Conservation (phyloP, 495 filamentous ascomycete genomes). For the Podospora sp. region DNA sequence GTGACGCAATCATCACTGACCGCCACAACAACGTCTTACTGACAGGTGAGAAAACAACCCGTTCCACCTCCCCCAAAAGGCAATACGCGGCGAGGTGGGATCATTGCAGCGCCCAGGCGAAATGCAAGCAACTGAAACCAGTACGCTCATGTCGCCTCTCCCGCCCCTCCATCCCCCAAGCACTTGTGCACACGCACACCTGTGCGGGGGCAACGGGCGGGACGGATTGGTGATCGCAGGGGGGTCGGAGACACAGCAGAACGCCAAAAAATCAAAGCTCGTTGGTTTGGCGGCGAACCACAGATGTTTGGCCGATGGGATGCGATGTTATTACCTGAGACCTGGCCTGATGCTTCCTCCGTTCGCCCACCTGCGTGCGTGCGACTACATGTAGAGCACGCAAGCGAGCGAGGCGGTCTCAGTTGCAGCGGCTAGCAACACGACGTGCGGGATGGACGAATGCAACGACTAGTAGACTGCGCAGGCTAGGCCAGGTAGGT, state of each 20-base stretch:
- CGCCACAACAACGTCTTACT: neutral
- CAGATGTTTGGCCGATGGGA: no score
- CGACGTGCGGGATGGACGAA: neutral
- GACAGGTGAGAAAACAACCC: neutral
- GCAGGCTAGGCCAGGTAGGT: neutral
- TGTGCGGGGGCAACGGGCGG: neutral
- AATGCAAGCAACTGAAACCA: neutral
- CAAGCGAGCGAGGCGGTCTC: neutral
- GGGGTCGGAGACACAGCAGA: neutral
- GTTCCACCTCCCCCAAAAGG: neutral
- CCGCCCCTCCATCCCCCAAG: neutral
- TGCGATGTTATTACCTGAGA: neutral
- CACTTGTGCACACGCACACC: neutral
- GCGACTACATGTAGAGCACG: neutral
- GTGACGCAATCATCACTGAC: conserved; percentile 7
- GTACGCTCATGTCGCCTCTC: neutral
- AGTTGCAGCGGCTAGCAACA: neutral
- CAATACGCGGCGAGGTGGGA: neutral
- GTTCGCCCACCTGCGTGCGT: neutral
- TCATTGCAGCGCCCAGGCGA: neutral
- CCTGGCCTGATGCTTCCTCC: neutral
- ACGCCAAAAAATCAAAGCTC: neutral
- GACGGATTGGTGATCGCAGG: neutral
- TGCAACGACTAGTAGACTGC: neutral
- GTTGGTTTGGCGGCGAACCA: neutral